These are phyloP conservation scores for Rubroboletus satanas DNA, from an alignment of 768 basidiomycete species.

Conservation along the genomic window DNA sequence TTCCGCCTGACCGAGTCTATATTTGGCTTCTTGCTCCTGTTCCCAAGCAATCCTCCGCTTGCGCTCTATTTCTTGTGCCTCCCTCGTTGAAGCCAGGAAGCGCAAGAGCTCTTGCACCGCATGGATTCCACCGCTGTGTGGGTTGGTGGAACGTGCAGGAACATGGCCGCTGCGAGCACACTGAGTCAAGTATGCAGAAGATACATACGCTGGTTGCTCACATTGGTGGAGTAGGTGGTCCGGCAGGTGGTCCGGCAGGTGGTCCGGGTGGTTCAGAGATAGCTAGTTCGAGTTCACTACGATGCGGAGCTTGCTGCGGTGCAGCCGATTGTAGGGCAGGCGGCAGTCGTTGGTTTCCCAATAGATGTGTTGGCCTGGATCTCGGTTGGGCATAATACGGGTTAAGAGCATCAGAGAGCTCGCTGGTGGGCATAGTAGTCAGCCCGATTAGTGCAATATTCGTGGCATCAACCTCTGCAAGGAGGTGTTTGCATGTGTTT, in stretches of 20 bases:
- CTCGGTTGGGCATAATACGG: slow-evolving; percentile 52
- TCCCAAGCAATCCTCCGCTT: slow-evolving; percentile 65
- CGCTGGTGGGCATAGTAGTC: slow-evolving; percentile 56
- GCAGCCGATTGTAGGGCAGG: slow-evolving; percentile 30
- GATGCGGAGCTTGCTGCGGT: slow-evolving; percentile 49
- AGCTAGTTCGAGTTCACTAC: slow-evolving; percentile 63
- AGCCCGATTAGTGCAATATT: neutral
- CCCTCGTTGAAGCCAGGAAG: slow-evolving; percentile 52
- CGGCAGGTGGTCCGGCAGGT: slow-evolving; percentile 19
- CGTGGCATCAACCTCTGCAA: neutral
- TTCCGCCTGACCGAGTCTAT: slow-evolving; percentile 50
- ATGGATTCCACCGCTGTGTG: slow-evolving; percentile 36
- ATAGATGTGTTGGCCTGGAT: slow-evolving; percentile 23
- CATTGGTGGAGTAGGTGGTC: slow-evolving; percentile 35
- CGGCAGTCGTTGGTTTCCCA: slow-evolving; percentile 17
- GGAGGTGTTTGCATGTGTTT: slow-evolving; percentile 31
- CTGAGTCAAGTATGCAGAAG: neutral
- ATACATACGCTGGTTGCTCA: slow-evolving; percentile 24
- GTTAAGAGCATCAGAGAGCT: slow-evolving; percentile 77
- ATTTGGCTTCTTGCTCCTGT: slow-evolving; percentile 61
- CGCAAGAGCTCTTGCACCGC: slow-evolving; percentile 60
- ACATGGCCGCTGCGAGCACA: slow-evolving; percentile 6
- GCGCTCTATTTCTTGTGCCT: slow-evolving; percentile 58
- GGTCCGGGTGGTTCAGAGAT: slow-evolving; percentile 42
- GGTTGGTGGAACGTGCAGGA: slow-evolving; percentile 20